Evolutionary conservation across 495 filamentous ascomycete species (phyloP).

Genomic region (Penicillium chermesinum): DNA sequence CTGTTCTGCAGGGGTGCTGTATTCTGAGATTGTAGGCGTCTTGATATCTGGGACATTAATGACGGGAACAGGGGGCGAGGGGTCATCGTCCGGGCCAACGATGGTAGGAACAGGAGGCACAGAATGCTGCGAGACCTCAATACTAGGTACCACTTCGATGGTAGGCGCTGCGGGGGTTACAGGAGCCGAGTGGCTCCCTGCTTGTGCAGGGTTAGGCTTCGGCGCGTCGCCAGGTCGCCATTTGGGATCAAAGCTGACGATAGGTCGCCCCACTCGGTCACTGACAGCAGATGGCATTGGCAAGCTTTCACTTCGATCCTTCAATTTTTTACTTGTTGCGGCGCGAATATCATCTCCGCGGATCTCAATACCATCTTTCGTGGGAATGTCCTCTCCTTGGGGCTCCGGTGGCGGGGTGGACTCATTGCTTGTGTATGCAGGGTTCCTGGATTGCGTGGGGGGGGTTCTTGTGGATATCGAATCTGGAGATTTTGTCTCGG

Average conservation of each 20-base stretch:
- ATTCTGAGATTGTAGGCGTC: slow-evolving; percentile 38
- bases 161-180: slow-evolving; percentile 34
- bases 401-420: slow-evolving; percentile 28
- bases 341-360: slow-evolving; percentile 78
- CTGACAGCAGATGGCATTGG: slow-evolving; percentile 84
- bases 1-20: slow-evolving; percentile 10
- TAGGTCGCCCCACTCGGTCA: slow-evolving; percentile 76
- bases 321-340: slow-evolving; percentile 85
- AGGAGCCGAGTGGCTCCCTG: slow-evolving; percentile 21
- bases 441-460: slow-evolving; percentile 69
- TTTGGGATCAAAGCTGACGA: slow-evolving; percentile 83
- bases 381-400: slow-evolving; percentile 32
- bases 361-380: slow-evolving; percentile 73
- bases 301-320: slow-evolving; percentile 76
- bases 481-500: slow-evolving; percentile 52
- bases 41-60: slow-evolving; percentile 57
- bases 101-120: not conserved
- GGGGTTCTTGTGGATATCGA: slow-evolving; percentile 74
- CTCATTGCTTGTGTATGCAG: slow-evolving; percentile 64
- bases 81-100: not conserved
- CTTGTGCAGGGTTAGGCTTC: slow-evolving; percentile 15
- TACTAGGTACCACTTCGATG: slow-evolving; percentile 24
- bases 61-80: slow-evolving; percentile 51
- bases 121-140: slow-evolving; percentile 33
- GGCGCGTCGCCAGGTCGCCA: slow-evolving; percentile 60